Evolutionary conservation across 2,329 filamentous ascomycete species (phyloP).

Genomic region (Xylaria sp.): DNA sequence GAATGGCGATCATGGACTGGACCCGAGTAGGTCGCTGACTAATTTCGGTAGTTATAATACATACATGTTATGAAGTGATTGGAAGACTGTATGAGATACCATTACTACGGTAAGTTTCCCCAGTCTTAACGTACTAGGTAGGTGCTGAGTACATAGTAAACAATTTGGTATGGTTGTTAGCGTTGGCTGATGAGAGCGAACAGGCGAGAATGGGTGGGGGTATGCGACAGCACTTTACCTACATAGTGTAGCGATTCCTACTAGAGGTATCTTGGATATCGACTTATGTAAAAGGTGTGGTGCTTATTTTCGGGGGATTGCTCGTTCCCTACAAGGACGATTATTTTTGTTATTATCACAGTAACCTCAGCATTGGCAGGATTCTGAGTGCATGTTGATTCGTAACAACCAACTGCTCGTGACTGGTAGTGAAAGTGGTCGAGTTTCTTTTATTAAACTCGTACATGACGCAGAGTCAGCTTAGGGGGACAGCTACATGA

Average conservation of each 20-base stretch:
- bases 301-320: background rate
- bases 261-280: too few species aligned
- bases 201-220: too few species aligned
- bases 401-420: constrained; percentile 4
- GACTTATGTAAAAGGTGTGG: too few species aligned
- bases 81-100: background rate
- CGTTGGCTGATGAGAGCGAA: too few species aligned
- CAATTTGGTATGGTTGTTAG: too few species aligned
- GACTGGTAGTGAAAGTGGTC: constrained; percentile 10
- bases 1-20: background rate
- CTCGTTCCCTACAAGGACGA: background rate
- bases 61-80: background rate
- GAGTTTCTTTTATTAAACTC: constrained; percentile 27
- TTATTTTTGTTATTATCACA: background rate
- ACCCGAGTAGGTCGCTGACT: background rate
- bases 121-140: too few species aligned
- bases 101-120: too few species aligned
- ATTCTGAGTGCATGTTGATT: constrained; percentile 15
- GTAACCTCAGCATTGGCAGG: constrained; percentile 7
- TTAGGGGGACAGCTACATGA: constrained; percentile 23
- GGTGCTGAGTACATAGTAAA: too few species aligned
- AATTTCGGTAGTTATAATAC: background rate
- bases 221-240: too few species aligned
- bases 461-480: constrained; percentile 26
- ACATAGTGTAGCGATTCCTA: too few species aligned